Conservation (phyloP, 2,329 filamentous ascomycete genomes). For the Microdochium trichocladiopsis region DNA sequence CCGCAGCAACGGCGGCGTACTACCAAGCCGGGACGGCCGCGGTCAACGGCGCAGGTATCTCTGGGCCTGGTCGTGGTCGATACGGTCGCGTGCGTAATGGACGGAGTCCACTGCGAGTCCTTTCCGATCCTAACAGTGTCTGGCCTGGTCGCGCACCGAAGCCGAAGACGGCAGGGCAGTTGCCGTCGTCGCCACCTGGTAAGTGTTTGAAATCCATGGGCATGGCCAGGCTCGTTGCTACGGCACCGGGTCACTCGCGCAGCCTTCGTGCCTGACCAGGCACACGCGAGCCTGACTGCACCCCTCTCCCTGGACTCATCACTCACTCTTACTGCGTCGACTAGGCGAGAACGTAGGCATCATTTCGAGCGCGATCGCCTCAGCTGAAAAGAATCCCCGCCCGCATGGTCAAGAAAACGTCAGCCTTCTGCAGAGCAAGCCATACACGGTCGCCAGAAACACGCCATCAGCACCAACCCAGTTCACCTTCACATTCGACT, state of each 20-base stretch:
- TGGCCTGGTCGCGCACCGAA: conserved; percentile 45
- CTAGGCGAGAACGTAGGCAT: conserved; percentile 50
- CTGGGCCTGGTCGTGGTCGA: conserved; percentile 77
- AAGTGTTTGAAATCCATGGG: conserved; percentile 18
- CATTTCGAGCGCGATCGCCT: conserved; percentile 87
- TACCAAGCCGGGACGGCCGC: conserved; percentile 43
- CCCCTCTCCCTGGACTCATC: not conserved
- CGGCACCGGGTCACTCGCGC: not conserved
- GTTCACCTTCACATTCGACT: conserved; percentile 95
- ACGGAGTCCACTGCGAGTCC: conserved; percentile 54
- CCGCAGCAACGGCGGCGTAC: conserved; percentile 24
- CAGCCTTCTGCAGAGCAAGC: conserved; percentile 68
- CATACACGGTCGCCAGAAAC: conserved; percentile 45
- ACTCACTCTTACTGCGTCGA: not conserved
- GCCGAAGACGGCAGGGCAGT: conserved; percentile 33
- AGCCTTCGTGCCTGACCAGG: not conserved
- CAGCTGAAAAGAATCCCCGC: conserved; percentile 64
- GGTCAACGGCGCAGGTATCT: conserved; percentile 62
- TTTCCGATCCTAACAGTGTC: conserved; percentile 50
- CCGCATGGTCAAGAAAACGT: conserved; percentile 68
- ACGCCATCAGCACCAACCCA: conserved; percentile 63
- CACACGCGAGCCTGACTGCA: not conserved
- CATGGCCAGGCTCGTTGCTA: conserved; percentile 1
- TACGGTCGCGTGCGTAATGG: conserved; percentile 62
- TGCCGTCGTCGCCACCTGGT: conserved; percentile 32